These are phyloP conservation scores for Diaporthe caulivora DNA, from an alignment of 2,329 filamentous ascomycete species.

Conservation along the genomic window DNA sequence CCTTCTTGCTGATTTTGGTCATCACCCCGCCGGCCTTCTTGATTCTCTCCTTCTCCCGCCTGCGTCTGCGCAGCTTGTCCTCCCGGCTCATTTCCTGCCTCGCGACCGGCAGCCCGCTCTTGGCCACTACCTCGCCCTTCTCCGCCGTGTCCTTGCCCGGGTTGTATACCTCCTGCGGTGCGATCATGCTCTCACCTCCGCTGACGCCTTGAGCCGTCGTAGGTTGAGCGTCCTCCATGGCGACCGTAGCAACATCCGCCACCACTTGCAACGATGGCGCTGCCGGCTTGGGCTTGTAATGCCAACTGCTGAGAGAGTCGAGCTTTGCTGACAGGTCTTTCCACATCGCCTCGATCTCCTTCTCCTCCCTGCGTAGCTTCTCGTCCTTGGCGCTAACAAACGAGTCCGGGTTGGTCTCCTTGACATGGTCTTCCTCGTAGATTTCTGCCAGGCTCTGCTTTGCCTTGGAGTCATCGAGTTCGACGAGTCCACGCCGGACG, in stretches of 20 bases:
- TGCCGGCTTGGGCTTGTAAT: slow-evolving; percentile 91
- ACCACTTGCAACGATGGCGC: slow-evolving; percentile 88
- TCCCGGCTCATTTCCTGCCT: slow-evolving; percentile 90
- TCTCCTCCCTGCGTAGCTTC: slow-evolving; percentile 84
- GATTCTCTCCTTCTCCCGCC: slow-evolving; percentile 88
- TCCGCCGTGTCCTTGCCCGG: slow-evolving; percentile 75
- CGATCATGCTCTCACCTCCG: slow-evolving; percentile 79
- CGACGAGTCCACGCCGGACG: slow-evolving; percentile 78
- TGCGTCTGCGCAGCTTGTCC: slow-evolving; percentile 81
- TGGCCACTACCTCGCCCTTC: slow-evolving; percentile 80
- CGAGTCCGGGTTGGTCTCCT: slow-evolving; percentile 79
- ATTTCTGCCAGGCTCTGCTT: slow-evolving; percentile 89
- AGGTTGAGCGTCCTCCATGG: slow-evolving; percentile 95
- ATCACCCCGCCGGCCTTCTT: slow-evolving; percentile 71
- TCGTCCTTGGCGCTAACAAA: slow-evolving; percentile 87
- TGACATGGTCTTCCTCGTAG: slow-evolving; percentile 93
- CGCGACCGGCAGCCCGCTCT: slow-evolving; percentile 81
- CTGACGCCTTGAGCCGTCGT: slow-evolving; percentile 81
- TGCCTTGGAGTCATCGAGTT: slow-evolving; percentile 89
- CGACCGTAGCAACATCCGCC: slow-evolving; percentile 88
- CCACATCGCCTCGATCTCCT: slow-evolving; percentile 87
- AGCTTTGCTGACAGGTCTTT: slow-evolving; percentile 82
- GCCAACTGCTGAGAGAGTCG: slow-evolving; percentile 91
- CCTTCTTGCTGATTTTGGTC: slow-evolving; percentile 70
- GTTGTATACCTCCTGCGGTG: slow-evolving; percentile 94